A percentile compares a stretch with the other conserved stretches of the same genome.
Evolutionary conservation across 495 filamentous ascomycete species (phyloP).

Genomic region (Xylaria palmicola): DNA sequence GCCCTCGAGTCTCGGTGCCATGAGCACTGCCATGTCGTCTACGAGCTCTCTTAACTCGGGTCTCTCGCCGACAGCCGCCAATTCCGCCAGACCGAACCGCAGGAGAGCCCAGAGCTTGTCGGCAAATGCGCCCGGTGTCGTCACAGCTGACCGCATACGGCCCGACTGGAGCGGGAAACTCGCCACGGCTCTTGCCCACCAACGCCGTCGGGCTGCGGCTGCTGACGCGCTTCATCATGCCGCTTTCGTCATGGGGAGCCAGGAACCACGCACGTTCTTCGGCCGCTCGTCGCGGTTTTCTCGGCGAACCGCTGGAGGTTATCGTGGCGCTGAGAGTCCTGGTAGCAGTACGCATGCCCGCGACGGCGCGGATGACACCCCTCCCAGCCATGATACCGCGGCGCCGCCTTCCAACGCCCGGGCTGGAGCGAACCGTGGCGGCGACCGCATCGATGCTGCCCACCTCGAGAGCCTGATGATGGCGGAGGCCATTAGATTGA

Average conservation of each 20-base stretch:
- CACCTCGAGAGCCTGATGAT: conserved; percentile 98
- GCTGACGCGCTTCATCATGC: conserved; percentile 94
- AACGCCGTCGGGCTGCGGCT: conserved; percentile 82
- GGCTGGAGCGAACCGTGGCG: conserved; percentile 8
- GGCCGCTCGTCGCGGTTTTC: conserved; percentile 45
- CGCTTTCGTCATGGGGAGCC: conserved; percentile 81
- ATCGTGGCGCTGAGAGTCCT: conserved; percentile 31
- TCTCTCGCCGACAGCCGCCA: conserved; percentile 39
- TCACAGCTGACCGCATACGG: conserved; percentile 86
- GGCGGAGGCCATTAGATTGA: conserved; percentile 89
- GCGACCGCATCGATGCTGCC: conserved; percentile 25
- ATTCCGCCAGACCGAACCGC: conserved; percentile 41
- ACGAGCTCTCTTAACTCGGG: conserved; percentile 53
- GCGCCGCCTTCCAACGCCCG: conserved; percentile 19
- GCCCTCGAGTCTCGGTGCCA: conserved; percentile 33
- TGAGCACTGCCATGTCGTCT: conserved; percentile 69
- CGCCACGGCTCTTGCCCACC: conserved; percentile 77
- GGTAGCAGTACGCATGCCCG: conserved; percentile 29
- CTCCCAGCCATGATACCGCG: conserved; percentile 27
- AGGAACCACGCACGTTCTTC: conserved; percentile 44
- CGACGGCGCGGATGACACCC: conserved; percentile 28
- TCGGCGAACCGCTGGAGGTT: conserved; percentile 45
- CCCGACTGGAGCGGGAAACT: conserved; percentile 95
- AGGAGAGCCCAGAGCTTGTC: conserved; percentile 81
- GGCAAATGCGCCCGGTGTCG: conserved; percentile 73